These are phyloP conservation scores for Stagonosporopsis rhizophila DNA, from an alignment of 2,329 filamentous ascomycete genomes.

Conservation along the genomic window DNA sequence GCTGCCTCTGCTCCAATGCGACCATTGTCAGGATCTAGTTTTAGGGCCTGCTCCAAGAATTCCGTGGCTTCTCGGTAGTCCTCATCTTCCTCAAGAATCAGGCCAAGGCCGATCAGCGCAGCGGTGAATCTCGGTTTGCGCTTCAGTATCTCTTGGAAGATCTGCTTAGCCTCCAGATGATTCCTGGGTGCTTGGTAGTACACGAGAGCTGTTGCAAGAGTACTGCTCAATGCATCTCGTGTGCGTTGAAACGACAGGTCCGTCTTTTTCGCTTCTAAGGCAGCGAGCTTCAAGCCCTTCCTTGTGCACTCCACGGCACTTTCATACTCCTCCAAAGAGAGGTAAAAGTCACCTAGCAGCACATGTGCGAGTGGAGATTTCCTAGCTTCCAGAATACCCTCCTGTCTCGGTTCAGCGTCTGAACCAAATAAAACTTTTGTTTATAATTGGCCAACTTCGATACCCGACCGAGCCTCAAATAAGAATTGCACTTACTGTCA, in stretches of 20 bases:
- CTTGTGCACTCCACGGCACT: constrained; percentile 80
- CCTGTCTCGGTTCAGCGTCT: constrained; percentile 29
- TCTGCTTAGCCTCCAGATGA: constrained; percentile 83
- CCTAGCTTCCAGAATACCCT: constrained; percentile 56
- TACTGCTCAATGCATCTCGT: constrained; percentile 76
- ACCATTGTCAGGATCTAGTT: constrained; percentile 75
- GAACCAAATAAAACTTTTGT: constrained; percentile 4
- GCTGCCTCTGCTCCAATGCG: constrained; percentile 85
- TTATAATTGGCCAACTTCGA: neutral
- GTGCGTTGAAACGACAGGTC: constrained; percentile 71
- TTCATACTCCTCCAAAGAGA: constrained; percentile 84
- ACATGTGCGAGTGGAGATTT: constrained; percentile 83
- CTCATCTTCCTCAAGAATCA: constrained; percentile 93
- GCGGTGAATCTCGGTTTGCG: constrained; percentile 78
- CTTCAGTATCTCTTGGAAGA: constrained; percentile 83
- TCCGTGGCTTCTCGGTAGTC: constrained; percentile 82
- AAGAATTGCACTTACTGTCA: constrained; percentile 59
- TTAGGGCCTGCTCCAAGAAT: constrained; percentile 78
- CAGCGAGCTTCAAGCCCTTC: constrained; percentile 70
- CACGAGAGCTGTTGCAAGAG: constrained; percentile 85
- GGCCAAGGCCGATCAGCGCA: constrained; percentile 85
- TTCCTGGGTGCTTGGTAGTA: constrained; percentile 89
- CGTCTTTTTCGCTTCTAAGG: constrained; percentile 68
- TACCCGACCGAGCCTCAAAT: neutral
- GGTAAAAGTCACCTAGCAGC: constrained; percentile 82